Conservation (phyloP, 2,329 filamentous ascomycete genomes). For the Fusarium sp. region DNA sequence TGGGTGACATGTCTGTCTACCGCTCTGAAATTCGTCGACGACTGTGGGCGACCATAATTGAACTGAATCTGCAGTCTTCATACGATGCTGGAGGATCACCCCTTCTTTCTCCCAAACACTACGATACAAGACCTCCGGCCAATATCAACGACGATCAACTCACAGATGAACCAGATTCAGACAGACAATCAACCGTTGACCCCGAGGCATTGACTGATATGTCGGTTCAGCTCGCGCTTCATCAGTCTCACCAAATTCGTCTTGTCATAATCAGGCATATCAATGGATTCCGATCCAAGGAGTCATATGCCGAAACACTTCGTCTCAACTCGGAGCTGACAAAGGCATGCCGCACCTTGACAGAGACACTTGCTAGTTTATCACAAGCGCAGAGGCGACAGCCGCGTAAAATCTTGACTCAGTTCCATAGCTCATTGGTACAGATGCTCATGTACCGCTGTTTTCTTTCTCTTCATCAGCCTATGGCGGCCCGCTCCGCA, state of each 20-base stretch:
- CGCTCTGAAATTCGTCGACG: conserved; percentile 63
- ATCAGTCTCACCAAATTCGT: conserved; percentile 55
- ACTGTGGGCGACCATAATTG: conserved; percentile 65
- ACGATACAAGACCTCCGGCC: conserved; percentile 59
- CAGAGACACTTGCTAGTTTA: conserved; percentile 49
- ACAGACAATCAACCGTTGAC: conserved; percentile 12
- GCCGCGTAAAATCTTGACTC: conserved; percentile 37
- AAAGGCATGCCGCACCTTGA: conserved; percentile 49
- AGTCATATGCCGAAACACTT: conserved; percentile 59
- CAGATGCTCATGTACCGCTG: conserved; percentile 58
- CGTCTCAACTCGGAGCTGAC: conserved; percentile 57
- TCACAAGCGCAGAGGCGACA: conserved; percentile 44
- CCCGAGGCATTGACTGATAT: conserved; percentile 52
- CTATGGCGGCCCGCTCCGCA: conserved; percentile 55
- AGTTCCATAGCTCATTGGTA: conserved; percentile 54
- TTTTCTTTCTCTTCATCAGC: conserved; percentile 64
- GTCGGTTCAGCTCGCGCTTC: conserved; percentile 58
- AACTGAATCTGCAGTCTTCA: conserved; percentile 62
- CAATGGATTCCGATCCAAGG: conserved; percentile 56
- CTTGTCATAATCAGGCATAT: conserved; percentile 55
- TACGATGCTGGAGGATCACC: conserved; percentile 62
- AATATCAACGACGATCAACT: conserved; percentile 64
- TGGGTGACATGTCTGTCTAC: conserved; percentile 58
- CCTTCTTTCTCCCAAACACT: conserved; percentile 57
- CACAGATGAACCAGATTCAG: conserved; percentile 48